Evolutionary conservation across 2,329 filamentous ascomycete species (phyloP), one percentile per base, ranked within the genome.

Genomic region (Paecilomyces sp.): DNA sequence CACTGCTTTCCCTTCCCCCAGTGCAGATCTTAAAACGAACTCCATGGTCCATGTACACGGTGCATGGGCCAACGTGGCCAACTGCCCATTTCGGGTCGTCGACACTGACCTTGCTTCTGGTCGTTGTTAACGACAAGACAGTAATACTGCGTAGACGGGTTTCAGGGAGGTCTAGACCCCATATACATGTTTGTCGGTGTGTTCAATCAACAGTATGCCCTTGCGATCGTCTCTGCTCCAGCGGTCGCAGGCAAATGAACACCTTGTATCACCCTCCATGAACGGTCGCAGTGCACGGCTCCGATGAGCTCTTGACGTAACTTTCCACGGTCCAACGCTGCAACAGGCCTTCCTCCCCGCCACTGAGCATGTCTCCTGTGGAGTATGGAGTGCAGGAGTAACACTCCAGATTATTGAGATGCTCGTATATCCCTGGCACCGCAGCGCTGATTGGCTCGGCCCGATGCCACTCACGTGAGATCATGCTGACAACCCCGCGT

Each of bases 401-500:
- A 47, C n/a, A 15, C 36, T 47, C 36, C 36, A 18, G 36, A 47
- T 18, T 33, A 33, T 8, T 47, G 15, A 33, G 31, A 9, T 18
- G 15, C 15, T 47, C 41, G n/a, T 47, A 18, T 47, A 8, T 47
- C 41, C 41, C 8, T 6, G 5, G 12, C 50, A 24, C 25, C 22
- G 25, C 22, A 6, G 11, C 22, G n/a, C 7, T 53, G 51, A 53
- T 53, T 53, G 51, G 51, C 18, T 53, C 11, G 5, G 12, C 24
- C 25, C 7, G 51, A 15, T 5, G 51, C 3, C 3, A 12, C 12
- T 25, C 51, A 53, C 51, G 51, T 53, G 51, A 53, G 9, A 24
- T 25, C 28, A 53, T 30, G 51, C 51, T 53, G 51, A 53, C 51
- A 53, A 53, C 54, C 54, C 54, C 54, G 54, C 54, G 54, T 55